These are phyloP conservation scores for Trichocladium uniseriatum DNA, from an alignment of 495 filamentous ascomycete genomes.

Conservation along the genomic window DNA sequence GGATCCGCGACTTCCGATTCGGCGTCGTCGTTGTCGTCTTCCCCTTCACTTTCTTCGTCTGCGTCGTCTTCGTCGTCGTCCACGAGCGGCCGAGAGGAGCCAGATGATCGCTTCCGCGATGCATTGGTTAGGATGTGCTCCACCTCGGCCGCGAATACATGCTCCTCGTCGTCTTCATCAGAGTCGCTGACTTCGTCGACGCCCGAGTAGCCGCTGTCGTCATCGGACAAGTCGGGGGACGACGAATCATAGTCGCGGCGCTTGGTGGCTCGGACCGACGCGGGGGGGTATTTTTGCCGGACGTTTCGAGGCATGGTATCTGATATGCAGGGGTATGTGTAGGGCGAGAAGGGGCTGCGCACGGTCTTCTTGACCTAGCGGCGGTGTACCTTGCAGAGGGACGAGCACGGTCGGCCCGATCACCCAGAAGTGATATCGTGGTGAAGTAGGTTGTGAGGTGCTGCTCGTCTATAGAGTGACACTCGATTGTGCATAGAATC, in stretches of 20 bases:
- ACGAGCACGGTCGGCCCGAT: neutral
- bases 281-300: slow-evolving; percentile 38
- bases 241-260: slow-evolving; percentile 36
- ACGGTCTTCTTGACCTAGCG: slow-evolving; percentile 25
- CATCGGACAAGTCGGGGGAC: slow-evolving; percentile 48
- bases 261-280: slow-evolving; percentile 33
- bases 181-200: slow-evolving; percentile 71
- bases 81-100: slow-evolving; percentile 35
- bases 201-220: slow-evolving; percentile 61
- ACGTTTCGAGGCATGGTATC: slow-evolving; percentile 44
- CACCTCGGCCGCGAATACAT: slow-evolving; percentile 65
- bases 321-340: slow-evolving; percentile 17
- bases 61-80: slow-evolving; percentile 28
- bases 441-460: neutral
- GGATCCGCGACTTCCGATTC: slow-evolving; percentile 24
- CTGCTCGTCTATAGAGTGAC: slow-evolving; percentile 1
- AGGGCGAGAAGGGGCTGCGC: neutral
- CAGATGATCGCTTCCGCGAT: slow-evolving; percentile 23
- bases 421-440: neutral
- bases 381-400: slow-evolving; percentile 27
- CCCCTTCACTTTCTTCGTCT: slow-evolving; percentile 30
- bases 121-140: slow-evolving; percentile 49
- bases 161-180: slow-evolving; percentile 62
- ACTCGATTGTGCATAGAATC: neutral
- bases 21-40: slow-evolving; percentile 25